Percentiles rank a stretch among this genome's conserved stretches.
phyloP scores from a whole-genome alignment of 768 basidiomycete genomes.

The Phanerochaete carnosa region DNA sequence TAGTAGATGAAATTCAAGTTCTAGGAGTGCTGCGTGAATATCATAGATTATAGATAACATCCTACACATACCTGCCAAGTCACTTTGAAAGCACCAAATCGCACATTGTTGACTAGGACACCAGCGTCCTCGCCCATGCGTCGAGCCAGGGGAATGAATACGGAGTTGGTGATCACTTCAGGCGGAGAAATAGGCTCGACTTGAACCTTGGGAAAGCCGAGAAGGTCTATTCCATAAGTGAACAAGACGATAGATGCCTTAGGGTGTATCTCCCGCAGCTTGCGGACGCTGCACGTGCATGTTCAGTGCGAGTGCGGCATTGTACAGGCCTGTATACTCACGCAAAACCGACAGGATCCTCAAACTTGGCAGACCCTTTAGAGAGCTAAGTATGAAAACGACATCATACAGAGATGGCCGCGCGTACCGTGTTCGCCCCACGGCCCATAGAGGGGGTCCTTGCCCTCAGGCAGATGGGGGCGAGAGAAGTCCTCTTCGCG shows the following conservation, averaged over 20 bases:
- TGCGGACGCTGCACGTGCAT: constrained; percentile 32
- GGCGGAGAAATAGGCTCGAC: constrained; percentile 43
- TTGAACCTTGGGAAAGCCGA: constrained; percentile 49
- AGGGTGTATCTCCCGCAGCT: constrained; percentile 57
- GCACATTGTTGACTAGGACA: constrained; percentile 46
- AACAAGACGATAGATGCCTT: constrained; percentile 58
- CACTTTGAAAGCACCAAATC: constrained; percentile 52
- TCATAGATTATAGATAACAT: not conserved
- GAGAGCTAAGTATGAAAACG: not conserved
- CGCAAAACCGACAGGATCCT: constrained; percentile 44
- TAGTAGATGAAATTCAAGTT: constrained; percentile 56
- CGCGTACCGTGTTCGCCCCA: constrained; percentile 52
- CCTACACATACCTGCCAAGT: constrained; percentile 52
- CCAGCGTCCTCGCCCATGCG: constrained; percentile 41
- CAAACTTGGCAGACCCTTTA: constrained; percentile 51
- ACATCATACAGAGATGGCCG: not conserved
- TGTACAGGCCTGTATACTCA: constrained; percentile 24
- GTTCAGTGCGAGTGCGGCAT: not conserved
- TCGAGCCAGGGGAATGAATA: constrained; percentile 48
- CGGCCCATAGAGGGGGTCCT: constrained; percentile 41
- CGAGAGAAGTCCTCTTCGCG: constrained; percentile 9
- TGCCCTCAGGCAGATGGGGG: not conserved
- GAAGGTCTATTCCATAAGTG: constrained; percentile 41
- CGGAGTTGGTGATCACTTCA: constrained; percentile 45
- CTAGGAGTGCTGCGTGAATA: constrained; percentile 27